These are phyloP conservation scores for Porogramme epimiltina DNA, from an alignment of 1,284 basidiomycete species.

Conservation along the genomic window DNA sequence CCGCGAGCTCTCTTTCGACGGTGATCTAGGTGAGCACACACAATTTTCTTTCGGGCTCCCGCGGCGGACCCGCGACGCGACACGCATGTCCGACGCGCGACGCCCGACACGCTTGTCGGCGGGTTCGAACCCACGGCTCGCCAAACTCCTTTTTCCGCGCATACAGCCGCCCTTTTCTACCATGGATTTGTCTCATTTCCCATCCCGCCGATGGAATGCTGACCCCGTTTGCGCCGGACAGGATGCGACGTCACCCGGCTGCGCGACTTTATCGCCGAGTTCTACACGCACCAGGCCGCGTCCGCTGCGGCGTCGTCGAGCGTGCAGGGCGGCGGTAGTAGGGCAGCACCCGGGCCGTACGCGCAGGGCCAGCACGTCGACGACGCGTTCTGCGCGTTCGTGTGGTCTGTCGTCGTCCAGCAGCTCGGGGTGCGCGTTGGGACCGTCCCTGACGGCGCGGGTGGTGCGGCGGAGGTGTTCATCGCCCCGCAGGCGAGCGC, in stretches of 20 bases:
- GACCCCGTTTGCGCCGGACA: constrained; percentile 28
- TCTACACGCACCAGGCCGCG: constrained; percentile 47
- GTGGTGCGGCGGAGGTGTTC: constrained; percentile 63
- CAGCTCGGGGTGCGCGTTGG: constrained; percentile 76
- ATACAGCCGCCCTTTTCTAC: background rate
- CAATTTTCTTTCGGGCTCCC: constrained; percentile 16
- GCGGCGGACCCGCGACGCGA: no score
- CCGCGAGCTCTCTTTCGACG: constrained; percentile 79
- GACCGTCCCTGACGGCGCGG: constrained; percentile 51
- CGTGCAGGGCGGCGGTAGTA: constrained; percentile 24
- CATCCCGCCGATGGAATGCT: background rate
- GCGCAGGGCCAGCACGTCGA: constrained; percentile 64
- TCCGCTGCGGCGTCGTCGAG: constrained; percentile 7
- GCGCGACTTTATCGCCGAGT: constrained; percentile 66
- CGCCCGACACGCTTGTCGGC: constrained; percentile 22
- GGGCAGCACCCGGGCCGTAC: constrained; percentile 30
- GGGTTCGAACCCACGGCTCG: constrained; percentile 38
- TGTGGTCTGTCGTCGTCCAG: constrained; percentile 77
- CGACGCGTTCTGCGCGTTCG: constrained; percentile 74
- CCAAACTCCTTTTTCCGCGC: constrained; percentile 2
- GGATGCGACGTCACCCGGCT: constrained; percentile 74
- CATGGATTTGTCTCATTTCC: background rate
- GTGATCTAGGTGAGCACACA: constrained; percentile 67
- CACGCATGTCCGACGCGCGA: no score
- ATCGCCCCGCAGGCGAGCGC: constrained; percentile 73